Evolutionary conservation across 371 early-diverging fungal species (phyloP), one percentile per base, ranked within the genome.

Genomic region (Batkoa obscura): DNA sequence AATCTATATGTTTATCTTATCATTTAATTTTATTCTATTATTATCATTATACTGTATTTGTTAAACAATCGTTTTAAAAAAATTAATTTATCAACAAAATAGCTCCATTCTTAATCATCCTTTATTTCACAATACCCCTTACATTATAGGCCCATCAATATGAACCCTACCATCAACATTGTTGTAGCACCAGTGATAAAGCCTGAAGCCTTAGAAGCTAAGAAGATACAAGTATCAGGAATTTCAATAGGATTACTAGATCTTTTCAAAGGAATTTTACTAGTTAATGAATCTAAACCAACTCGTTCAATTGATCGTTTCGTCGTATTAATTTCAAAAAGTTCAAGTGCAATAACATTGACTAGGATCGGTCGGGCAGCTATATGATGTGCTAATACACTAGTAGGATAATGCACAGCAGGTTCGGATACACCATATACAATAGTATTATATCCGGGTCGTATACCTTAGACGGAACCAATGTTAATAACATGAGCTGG

Each of bases 281-380:
- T 45, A n/a, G 4, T 50, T 4, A 12, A 33, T 12, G 9, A 8
- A 8, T 50, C 5, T 31, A n/a, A 12, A 4, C 31, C 50, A 30
- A 50, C 31, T 33, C n/a, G n/a, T 31, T 50, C 50, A 30, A 50
- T 50, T 31, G 38, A 3, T 35, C 50, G 73, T n/a, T 78, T 83
- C 88, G 91, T 91, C 78, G 91, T 94, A 61, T 83, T 84, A 54
- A 81, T 81, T 53, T 81, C 78, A 67, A 90, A 94, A 3, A 86
- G 74, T 0, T 93, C 94, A 0, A 94, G 91, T 0, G 92, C 92
- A 57, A 94, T 76, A 5, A 87, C 87, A 60, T 93, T 94, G 31
- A 86, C 86, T 13, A 84, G 75, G 56, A 94, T 82, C 56, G 74
- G 59, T 30, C 75, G 71, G 55, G 55, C 52, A 23, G 78, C 84